phyloP scores from a whole-genome alignment of 176 grass and related monocot species.

The Echinochloa phyllopogon region DNA sequence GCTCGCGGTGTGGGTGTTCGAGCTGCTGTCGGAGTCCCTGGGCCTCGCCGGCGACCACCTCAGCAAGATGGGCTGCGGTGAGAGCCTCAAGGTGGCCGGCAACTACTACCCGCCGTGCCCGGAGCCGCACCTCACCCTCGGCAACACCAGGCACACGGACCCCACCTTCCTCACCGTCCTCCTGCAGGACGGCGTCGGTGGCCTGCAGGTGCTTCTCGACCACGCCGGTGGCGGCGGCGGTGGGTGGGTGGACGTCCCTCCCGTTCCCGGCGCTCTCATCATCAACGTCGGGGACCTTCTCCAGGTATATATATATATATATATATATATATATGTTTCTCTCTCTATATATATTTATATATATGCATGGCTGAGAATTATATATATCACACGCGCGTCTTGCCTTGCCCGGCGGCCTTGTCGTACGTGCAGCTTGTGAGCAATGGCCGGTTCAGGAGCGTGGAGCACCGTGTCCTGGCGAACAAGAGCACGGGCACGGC shows the following conservation, averaged over 20 bases:
- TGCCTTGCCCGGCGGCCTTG: too few species aligned
- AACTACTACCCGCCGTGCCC: slow-evolving; percentile 91
- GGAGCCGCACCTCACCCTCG: slow-evolving; percentile 47
- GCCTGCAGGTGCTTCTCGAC: not conserved
- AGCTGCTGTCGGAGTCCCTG: not conserved
- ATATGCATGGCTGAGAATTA: too few species aligned
- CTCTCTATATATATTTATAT: too few species aligned
- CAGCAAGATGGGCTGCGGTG: not conserved
- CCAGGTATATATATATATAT: not conserved
- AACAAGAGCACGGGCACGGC: not conserved
- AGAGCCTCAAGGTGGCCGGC: not conserved
- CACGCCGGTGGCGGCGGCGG: too few species aligned
- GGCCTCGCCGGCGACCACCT: slow-evolving; percentile 9
- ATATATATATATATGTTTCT: too few species aligned
- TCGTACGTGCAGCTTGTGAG: not conserved
- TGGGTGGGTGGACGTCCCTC: not conserved
- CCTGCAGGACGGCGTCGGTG: slow-evolving; percentile 9
- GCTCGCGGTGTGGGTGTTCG: not conserved
- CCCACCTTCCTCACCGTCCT: not conserved
- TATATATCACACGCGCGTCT: too few species aligned
- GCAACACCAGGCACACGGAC: not conserved
- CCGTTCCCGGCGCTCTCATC: not conserved
- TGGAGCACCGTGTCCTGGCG: slow-evolving; percentile 3
- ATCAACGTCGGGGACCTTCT: slow-evolving; percentile 6
- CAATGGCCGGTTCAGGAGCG: not conserved